Evolutionary conservation across 2,329 filamentous ascomycete genomes (phyloP), one percentile per base, ranked within the genome.

Genomic region (Onygenales sp.): DNA sequence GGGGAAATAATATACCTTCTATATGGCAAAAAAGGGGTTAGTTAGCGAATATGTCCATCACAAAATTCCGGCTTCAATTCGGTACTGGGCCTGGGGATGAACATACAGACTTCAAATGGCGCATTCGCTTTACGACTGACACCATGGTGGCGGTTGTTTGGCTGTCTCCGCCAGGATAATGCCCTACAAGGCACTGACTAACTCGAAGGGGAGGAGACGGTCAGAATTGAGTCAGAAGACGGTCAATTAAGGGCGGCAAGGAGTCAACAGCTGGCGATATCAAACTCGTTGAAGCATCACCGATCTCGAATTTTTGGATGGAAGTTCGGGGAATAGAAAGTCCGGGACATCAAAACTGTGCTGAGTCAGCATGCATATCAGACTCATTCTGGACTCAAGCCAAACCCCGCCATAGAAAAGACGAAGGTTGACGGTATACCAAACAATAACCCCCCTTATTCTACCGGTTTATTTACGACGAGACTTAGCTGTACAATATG

Each of bases 31-130:
- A 56, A 57, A 21, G 2, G 21, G 41, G 31, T 31, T 31, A 35
- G 13, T 11, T 49, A 31, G 41, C 35, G 13, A 32, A 32, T 49
- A 13, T 41, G 41, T 49, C 11, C 41, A 31, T 32, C 17, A 41
- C 32, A 27, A 46, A 52, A 36, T 36, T 32, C 41, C 48, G 50
- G 50, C 39, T 41, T 53, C 52, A 56, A 55, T 56, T 53, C 51
- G 53, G 53, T 10, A 43, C 36, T 39, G 10, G 31, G n/a, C 33
- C 9, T 41, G 42, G 42, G 43, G 42, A 31, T 33, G 41, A 46
- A 77, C 83, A 70, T 78, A 89, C 87, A 70, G 80, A 76, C 69
- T 82, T 83, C 67, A 94, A 75, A 72, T 82, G 83, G 68, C 85
- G 83, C 80, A 89, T 83, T 63, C 89, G 85, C 72, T 83, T 82